Evolutionary conservation across 257 asterid species (phyloP).

Genomic region (Parsonsia alboflavescens): DNA sequence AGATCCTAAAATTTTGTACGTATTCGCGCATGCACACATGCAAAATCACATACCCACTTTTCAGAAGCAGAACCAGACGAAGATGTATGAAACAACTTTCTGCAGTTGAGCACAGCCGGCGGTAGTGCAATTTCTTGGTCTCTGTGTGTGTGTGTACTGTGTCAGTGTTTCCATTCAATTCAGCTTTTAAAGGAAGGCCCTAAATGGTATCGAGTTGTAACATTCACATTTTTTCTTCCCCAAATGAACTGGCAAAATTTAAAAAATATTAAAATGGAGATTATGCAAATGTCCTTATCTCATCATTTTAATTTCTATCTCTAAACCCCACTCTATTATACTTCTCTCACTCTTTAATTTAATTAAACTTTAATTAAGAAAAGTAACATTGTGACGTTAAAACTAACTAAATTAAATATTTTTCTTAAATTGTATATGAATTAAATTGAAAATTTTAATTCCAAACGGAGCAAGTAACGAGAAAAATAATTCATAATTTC

Average conservation of each 20-base stretch:
- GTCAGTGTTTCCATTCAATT: too few relatives aligned
- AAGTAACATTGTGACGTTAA: too few relatives aligned
- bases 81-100: slow-evolving; percentile 8
- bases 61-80: slow-evolving; percentile 18
- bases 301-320: slow-evolving; percentile 13
- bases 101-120: slow-evolving; percentile 11
- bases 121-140: not conserved
- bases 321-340: slow-evolving; percentile 26
- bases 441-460: too few relatives aligned
- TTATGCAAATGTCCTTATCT: slow-evolving; percentile 38
- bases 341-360: too few relatives aligned
- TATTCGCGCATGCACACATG: slow-evolving; percentile 37
- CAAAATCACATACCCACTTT: slow-evolving; percentile 13
- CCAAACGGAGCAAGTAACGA: too few relatives aligned
- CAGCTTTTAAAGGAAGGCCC: not conserved
- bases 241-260: slow-evolving; percentile 24
- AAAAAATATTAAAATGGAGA: too few relatives aligned
- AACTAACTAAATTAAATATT: too few relatives aligned
- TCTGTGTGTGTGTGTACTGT: not conserved
- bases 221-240: slow-evolving; percentile 32
- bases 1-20: slow-evolving; percentile 28
- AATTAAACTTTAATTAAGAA: too few relatives aligned
- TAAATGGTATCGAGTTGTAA: slow-evolving; percentile 19
- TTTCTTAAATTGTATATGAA: too few relatives aligned
- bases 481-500: slow-evolving; percentile 25